Conservation (phyloP, 805 yeast genomes). For the Sungouiella blattae region DNA sequence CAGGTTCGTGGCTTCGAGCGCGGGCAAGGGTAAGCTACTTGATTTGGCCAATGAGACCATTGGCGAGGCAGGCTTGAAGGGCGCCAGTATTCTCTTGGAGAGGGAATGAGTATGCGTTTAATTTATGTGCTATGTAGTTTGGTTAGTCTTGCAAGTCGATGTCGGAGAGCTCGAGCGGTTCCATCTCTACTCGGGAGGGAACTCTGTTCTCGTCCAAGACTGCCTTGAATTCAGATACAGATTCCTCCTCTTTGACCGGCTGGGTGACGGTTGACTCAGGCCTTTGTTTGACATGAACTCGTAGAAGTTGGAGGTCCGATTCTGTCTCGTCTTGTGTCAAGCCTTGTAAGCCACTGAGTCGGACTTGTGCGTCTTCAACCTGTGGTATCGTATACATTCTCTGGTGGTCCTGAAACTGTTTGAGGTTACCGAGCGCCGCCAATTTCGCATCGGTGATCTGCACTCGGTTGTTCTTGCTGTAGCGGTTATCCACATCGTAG, state of each 20-base stretch:
- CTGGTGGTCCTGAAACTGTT: slow-evolving; percentile 6
- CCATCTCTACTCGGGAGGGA: slow-evolving; percentile 4
- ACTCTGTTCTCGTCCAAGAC: slow-evolving; percentile 7
- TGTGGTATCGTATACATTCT: slow-evolving; percentile 13
- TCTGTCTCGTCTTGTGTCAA: slow-evolving; percentile 11
- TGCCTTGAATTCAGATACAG: slow-evolving; percentile 2
- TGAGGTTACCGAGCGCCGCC: slow-evolving; percentile 4
- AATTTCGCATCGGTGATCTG: slow-evolving; percentile 30
- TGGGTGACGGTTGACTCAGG: not conserved
- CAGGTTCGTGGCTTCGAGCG: slow-evolving; percentile 30
- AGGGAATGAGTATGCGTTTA: too few species aligned
- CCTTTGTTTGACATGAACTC: not conserved
- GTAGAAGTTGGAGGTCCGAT: slow-evolving; percentile 10
- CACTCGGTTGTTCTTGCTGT: slow-evolving; percentile 25
- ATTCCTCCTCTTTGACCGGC: not conserved
- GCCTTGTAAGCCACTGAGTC: slow-evolving; percentile 13
- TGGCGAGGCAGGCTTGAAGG: slow-evolving; percentile 72
- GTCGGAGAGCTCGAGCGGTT: not conserved
- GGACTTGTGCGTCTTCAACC: slow-evolving; percentile 8
- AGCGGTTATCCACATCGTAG: slow-evolving; percentile 21
- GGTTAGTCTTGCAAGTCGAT: too few species aligned
- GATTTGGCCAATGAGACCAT: slow-evolving; percentile 59
- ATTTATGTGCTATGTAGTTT: too few species aligned
- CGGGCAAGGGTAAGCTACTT: slow-evolving; percentile 44
- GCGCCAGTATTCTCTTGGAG: slow-evolving; percentile 77